These are phyloP conservation scores for Colletotrichum costaricense DNA, from an alignment of 2,329 filamentous ascomycete species.

Conservation along the genomic window DNA sequence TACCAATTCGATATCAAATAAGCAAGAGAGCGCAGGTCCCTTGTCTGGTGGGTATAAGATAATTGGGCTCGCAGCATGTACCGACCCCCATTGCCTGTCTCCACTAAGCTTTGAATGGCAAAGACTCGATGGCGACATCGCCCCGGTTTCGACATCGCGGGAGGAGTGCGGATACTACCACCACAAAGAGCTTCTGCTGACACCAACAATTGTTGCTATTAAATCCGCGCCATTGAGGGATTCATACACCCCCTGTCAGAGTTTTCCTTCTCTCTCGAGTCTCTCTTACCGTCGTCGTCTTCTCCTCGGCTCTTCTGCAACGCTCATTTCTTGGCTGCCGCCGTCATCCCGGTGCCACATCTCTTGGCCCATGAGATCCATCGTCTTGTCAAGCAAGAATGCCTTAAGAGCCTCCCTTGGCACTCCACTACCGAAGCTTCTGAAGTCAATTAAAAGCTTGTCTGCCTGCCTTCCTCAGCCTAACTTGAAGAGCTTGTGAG, in stretches of 20 bases:
- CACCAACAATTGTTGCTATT: slow-evolving; percentile 10
- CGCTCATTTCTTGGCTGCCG: slow-evolving; percentile 26
- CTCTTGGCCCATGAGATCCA: slow-evolving; percentile 35
- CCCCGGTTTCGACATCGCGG: slow-evolving; percentile 35
- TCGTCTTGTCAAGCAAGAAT: slow-evolving; percentile 27
- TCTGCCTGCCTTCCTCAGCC: background rate
- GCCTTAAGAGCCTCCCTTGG: slow-evolving; percentile 33
- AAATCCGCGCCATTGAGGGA: slow-evolving; percentile 16
- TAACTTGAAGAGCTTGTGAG: slow-evolving; percentile 10
- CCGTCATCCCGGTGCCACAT: slow-evolving; percentile 35
- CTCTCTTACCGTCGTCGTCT: background rate
- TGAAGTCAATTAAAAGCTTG: slow-evolving; percentile 30
- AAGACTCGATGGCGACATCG: slow-evolving; percentile 43
- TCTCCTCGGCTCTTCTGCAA: slow-evolving; percentile 31
- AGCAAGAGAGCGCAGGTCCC: background rate
- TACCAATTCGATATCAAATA: slow-evolving; percentile 18
- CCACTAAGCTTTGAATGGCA: slow-evolving; percentile 36
- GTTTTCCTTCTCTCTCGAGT: slow-evolving; percentile 5
- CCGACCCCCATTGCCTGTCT: slow-evolving; percentile 16
- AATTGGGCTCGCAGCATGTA: slow-evolving; percentile 22
- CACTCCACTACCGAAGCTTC: slow-evolving; percentile 31
- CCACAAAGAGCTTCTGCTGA: slow-evolving; percentile 16
- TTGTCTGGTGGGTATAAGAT: slow-evolving; percentile 22
- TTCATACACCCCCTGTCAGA: slow-evolving; percentile 23
- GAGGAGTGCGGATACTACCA: slow-evolving; percentile 30